Base-by-base conservation (phyloP, 257 asterid genomes). In the Ballota nigra region DNA sequence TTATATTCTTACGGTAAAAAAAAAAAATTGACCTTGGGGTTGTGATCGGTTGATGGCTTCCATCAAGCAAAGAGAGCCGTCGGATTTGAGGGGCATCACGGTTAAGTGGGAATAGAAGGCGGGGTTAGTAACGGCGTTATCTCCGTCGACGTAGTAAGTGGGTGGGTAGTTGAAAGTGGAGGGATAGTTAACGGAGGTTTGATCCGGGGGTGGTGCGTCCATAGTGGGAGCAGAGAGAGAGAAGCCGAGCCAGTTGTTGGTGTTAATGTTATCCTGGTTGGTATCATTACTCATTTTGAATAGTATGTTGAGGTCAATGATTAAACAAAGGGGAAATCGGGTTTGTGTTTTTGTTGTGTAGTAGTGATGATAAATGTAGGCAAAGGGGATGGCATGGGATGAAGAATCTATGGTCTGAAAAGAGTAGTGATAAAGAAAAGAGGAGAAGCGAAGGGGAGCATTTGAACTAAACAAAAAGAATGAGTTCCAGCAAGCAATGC, bases 381-480 rank as follows among this genome's bases (percentile, higher is more conserved):
- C 64, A 66, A 78, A 81, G 75, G 77, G 66, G 69, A 70, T 74
- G 76, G 79, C 73, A 80, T 81, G 63, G 29, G 29, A 26, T 26
- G 29, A 26, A 1, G 29, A 26, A 26, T 26, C n/a, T n/a, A n/a
- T n/a, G n/a, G 55, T 78, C 76, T 77, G 71, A 82, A 87, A 84
- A 81, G 87, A 81, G 81, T 81, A 72, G 29, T 74, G 12, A 47
- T 47, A 81, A 86, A 82, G 91, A 81, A 86, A 85, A 75, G 78
- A 85, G n/a, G n/a, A n/a, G n/a, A 86, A 83, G 85, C 79, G 80
- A 80, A 5, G 52, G 52, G 49, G 64, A 61, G 68, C 79, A 84
- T 85, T 88, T 87, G 87, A 90, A 88, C 88, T 83, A 85, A 90
- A 87, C 97, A 92, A 88, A 90, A 85, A 87, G 96, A 90, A 92